Conservation (phyloP, 805 yeast genomes). For the Clavispora santaluciae region DNA sequence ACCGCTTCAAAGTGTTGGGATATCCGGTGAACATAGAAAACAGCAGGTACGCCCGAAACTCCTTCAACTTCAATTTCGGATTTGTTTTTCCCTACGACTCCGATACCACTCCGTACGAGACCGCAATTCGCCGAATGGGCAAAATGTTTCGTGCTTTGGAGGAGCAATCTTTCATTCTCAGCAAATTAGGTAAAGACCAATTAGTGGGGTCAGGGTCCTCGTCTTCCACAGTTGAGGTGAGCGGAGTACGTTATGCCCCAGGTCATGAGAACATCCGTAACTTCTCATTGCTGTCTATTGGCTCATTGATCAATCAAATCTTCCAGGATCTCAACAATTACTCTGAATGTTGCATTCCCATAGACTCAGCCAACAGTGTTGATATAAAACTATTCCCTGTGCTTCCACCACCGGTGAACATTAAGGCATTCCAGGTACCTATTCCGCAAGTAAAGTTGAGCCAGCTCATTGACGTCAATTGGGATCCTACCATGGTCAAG, state of each 20-base stretch:
- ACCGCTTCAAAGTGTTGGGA: slow-evolving; percentile 69
- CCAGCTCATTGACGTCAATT: slow-evolving; percentile 75
- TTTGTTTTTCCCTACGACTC: slow-evolving; percentile 83
- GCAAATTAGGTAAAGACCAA: slow-evolving; percentile 41
- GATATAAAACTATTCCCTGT: slow-evolving; percentile 93
- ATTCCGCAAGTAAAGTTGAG: slow-evolving; percentile 76
- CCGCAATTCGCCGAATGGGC: slow-evolving; percentile 78
- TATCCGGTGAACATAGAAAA: slow-evolving; percentile 83
- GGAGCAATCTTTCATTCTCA: slow-evolving; percentile 76
- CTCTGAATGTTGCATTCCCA: slow-evolving; percentile 92
- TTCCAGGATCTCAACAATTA: slow-evolving; percentile 91
- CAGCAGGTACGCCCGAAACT: slow-evolving; percentile 77
- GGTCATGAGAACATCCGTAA: slow-evolving; percentile 32
- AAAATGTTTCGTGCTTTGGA: slow-evolving; percentile 86
- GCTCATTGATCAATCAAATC: slow-evolving; percentile 80
- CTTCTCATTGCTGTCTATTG: slow-evolving; percentile 44
- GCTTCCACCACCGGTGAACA: slow-evolving; percentile 70
- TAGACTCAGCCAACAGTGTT: slow-evolving; percentile 82
- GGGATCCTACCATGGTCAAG: slow-evolving; percentile 96
- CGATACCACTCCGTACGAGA: slow-evolving; percentile 81
- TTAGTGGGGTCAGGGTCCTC: not conserved
- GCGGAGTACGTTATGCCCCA: slow-evolving; percentile 20
- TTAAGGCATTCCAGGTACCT: slow-evolving; percentile 85
- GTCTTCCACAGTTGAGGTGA: slow-evolving; percentile 9
- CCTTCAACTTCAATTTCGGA: slow-evolving; percentile 88